Conservation (phyloP, 1,139 yeast species). For the Debaryomyces fabryi region DNA sequence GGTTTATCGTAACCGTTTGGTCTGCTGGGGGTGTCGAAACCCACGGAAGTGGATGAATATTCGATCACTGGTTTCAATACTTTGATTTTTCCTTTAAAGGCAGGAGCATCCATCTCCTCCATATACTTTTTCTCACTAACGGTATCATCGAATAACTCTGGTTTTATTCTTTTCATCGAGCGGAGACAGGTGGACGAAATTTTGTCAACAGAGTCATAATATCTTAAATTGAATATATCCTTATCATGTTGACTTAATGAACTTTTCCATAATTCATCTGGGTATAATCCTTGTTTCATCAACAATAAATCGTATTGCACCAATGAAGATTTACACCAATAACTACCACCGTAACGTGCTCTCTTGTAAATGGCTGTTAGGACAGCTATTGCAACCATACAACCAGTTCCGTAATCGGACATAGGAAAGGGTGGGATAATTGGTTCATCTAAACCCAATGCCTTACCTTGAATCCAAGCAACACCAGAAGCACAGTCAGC, state of each 20-base stretch:
- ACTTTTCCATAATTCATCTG: conserved; percentile 16
- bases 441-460: conserved; percentile 32
- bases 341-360: conserved; percentile 30
- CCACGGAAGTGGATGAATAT: conserved; percentile 24
- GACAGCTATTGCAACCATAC: conserved; percentile 34
- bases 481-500: conserved; percentile 37
- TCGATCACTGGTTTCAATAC: conserved; percentile 32
- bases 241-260: conserved; percentile 17
- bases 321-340: conserved; percentile 33
- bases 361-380: conserved; percentile 29
- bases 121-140: not conserved
- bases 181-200: conserved; percentile 28
- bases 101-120: conserved; percentile 16
- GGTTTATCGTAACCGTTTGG: conserved; percentile 33
- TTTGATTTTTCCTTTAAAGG: conserved; percentile 25
- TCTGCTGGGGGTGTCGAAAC: conserved; percentile 26
- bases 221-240: conserved; percentile 22
- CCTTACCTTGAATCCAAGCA: conserved; percentile 34
- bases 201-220: conserved; percentile 33
- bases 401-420: conserved; percentile 39
- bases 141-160: conserved; percentile 15
- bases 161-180: conserved; percentile 23
- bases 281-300: conserved; percentile 29
- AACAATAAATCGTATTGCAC: conserved; percentile 33
- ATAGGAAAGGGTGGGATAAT: conserved; percentile 38